Conservation (phyloP, 768 basidiomycete genomes). For the Lyophyllum atratum region DNA sequence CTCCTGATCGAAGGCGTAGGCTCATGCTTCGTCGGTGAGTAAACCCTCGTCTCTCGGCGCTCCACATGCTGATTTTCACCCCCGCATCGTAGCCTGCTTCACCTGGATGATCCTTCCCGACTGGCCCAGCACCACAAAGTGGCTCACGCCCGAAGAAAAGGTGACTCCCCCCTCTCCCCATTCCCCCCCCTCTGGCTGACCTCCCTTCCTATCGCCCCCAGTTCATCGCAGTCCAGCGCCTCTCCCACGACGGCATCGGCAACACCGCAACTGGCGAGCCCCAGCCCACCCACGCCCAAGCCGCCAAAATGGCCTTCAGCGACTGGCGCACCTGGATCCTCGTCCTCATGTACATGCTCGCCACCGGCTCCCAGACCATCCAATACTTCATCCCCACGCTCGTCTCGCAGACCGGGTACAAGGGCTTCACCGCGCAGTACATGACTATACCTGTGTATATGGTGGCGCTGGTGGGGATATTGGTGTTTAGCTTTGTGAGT, state of each 20-base stretch:
- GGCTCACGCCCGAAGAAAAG: constrained; percentile 1
- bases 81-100: not conserved
- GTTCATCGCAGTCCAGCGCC: not conserved
- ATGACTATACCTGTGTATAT: not conserved
- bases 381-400: constrained; percentile 3
- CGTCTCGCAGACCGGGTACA: not conserved
- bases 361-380: not conserved
- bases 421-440: not conserved
- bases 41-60: not conserved
- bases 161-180: not conserved
- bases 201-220: no score
- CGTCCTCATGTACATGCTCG: constrained; percentile 2
- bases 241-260: not conserved
- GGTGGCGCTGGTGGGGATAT: not conserved
- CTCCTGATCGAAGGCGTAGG: not conserved
- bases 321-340: constrained; percentile 1
- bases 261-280: not conserved
- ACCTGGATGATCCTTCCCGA: constrained; percentile 3
- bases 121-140: not conserved
- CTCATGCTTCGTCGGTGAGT: not conserved
- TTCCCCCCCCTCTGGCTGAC: not conserved
- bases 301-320: not conserved
- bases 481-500: not conserved
- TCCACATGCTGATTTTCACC: not conserved
- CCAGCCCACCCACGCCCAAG: not conserved